Evolutionary conservation across 495 filamentous ascomycete species (phyloP).

Genomic region (Terfezia boudieri): DNA sequence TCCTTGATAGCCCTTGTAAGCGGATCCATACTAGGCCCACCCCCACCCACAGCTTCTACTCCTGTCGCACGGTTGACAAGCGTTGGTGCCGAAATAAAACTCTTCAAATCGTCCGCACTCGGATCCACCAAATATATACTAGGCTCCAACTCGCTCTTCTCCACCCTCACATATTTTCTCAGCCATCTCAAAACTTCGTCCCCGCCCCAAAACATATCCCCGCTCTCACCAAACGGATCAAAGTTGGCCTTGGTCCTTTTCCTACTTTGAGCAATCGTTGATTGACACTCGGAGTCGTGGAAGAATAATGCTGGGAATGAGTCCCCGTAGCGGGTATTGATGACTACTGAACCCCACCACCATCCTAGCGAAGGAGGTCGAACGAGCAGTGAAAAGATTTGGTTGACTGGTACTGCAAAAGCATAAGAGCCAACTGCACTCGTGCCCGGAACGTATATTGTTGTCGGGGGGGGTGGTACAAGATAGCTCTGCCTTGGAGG

Average conservation of each 20-base stretch:
- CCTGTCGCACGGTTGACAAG: slow-evolving; percentile 20
- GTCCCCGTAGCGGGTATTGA: slow-evolving; percentile 75
- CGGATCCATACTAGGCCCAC: slow-evolving; percentile 65
- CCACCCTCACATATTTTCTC: slow-evolving; percentile 56
- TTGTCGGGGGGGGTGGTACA: slow-evolving; percentile 75
- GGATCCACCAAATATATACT: slow-evolving; percentile 85
- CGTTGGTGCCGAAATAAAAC: slow-evolving; percentile 45
- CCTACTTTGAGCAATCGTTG: slow-evolving; percentile 83
- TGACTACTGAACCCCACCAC: slow-evolving; percentile 92
- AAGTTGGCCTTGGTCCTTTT: slow-evolving; percentile 59
- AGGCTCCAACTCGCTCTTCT: slow-evolving; percentile 60
- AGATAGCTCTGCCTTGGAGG: slow-evolving; percentile 73
- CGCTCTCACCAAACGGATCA: slow-evolving; percentile 68
- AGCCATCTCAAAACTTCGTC: slow-evolving; percentile 90
- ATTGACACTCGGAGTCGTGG: slow-evolving; percentile 89
- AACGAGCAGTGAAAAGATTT: slow-evolving; percentile 75
- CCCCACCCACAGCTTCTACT: slow-evolving; percentile 23
- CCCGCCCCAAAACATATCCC: slow-evolving; percentile 87
- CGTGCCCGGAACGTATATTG: slow-evolving; percentile 30
- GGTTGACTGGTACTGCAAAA: slow-evolving; percentile 73
- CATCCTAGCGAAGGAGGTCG: slow-evolving; percentile 84
- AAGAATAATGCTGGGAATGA: slow-evolving; percentile 92
- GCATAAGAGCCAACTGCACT: slow-evolving; percentile 65
- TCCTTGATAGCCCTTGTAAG: slow-evolving; percentile 89
- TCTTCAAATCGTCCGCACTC: slow-evolving; percentile 53